Percentiles rank a stretch among this genome's conserved stretches.
These are phyloP conservation scores for Pythium myriotylum DNA, from an alignment of 352 stramenopile species.

Conservation along the genomic window DNA sequence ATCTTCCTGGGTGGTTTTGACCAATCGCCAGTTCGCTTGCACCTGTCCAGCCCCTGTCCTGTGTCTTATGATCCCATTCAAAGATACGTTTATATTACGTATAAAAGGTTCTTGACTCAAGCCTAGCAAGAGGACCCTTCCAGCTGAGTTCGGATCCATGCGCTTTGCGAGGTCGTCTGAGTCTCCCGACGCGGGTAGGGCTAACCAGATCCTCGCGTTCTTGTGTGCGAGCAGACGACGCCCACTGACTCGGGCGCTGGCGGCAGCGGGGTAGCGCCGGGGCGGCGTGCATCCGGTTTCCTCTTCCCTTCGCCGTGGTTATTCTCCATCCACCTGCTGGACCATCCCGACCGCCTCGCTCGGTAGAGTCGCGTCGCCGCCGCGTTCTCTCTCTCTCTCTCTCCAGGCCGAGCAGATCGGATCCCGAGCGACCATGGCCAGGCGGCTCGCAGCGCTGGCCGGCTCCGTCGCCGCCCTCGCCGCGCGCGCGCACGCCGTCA, in stretches of 20 bases:
- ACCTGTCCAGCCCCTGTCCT: no score
- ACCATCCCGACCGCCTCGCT: slow-evolving; percentile 2
- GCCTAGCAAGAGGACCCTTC: no score
- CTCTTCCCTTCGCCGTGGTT: not conserved
- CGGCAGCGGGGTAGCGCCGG: not conserved
- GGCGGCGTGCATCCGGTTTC: slow-evolving; percentile 2
- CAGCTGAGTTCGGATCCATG: no score
- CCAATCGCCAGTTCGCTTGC: no score
- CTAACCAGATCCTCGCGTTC: not conserved
- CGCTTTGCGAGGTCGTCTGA: no score
- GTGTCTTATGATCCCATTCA: no score
- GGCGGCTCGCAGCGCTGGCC: slow-evolving; percentile 9
- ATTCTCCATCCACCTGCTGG: slow-evolving; percentile 7
- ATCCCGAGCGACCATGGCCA: not conserved
- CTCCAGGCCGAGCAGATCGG: not conserved
- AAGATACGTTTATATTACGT: no score
- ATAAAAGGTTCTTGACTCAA: no score
- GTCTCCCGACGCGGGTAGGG: not conserved
- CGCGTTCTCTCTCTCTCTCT: not conserved
- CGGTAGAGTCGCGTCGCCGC: slow-evolving; percentile 14
- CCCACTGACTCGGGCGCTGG: not conserved
- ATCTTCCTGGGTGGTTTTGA: no score
- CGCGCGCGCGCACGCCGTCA: slow-evolving; percentile 34
- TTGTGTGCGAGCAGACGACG: not conserved
- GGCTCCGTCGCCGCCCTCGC: slow-evolving; percentile 24